Base-by-base conservation (phyloP, 2,329 filamentous ascomycete species). In the Aspergillus tamarii region DNA sequence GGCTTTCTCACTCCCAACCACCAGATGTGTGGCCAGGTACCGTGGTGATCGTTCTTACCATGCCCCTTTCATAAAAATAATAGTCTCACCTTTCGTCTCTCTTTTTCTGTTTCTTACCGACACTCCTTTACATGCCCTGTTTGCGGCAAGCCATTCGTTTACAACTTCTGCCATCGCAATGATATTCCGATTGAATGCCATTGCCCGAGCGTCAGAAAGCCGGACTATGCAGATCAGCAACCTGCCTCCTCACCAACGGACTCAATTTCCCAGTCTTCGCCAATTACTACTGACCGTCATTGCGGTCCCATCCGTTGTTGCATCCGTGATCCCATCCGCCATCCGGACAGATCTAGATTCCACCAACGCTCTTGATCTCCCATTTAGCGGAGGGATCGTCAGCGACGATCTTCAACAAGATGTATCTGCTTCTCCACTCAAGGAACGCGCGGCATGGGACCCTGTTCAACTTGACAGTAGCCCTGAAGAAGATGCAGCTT, bases 341-440 rank as follows among this genome's bases (percentile, higher is more conserved):
- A 41, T 56, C 28, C 67, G 45, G 68, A 69, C 70, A 54, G 60
- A 61, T 32, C 43, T 60, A 34, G 30, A 41, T 43, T 16, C 54
- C 39, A 9, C 48, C 30, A 41, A 19, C 36, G 36, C 36, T 14
- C 52, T 50, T 46, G 39, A 45, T 34, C n/a, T 58, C 28, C 11
- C 62, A 28, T 39, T 53, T 23, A 66, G 60, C 66, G 67, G 64
- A 64, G 66, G 67, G 60, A 67, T 64, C 61, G 63, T 55, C 61
- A 21, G 41, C 34, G 65, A 63, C 57, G 63, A 66, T 63, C 69
- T 58, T 62, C 65, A 50, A 60, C 65, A 50, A 60, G 65, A 61
- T 60, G 46, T 59, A 67, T 60, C 57, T 34, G 39, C 58, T 62
- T 23, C 59, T 52, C 62, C 57, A 64, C 60, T 59, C 23, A 55